Conservation (phyloP, 495 filamentous ascomycete species). For the Neurospora sublineolata region DNA sequence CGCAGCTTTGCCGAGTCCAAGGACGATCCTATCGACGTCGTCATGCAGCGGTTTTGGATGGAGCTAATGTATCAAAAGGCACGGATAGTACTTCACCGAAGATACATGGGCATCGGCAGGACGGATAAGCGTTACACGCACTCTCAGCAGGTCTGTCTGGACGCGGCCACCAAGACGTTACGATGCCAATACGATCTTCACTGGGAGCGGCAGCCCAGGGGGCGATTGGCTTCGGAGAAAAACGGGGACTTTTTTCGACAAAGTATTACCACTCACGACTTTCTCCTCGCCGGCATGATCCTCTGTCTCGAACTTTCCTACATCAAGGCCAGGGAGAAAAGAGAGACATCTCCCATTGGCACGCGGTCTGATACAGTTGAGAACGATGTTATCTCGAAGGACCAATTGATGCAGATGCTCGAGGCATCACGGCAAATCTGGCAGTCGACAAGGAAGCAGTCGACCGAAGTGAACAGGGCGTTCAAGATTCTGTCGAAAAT, state of each 20-base stretch:
- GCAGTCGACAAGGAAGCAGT: conserved; percentile 9
- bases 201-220: conserved; percentile 22
- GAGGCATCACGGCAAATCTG: conserved; percentile 16
- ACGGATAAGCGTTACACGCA: conserved; percentile 22
- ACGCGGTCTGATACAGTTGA: not conserved
- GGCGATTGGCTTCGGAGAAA: conserved; percentile 14
- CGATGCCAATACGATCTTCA: conserved; percentile 27
- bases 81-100: conserved; percentile 22
- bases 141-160: conserved; percentile 24
- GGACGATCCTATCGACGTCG: conserved; percentile 17
- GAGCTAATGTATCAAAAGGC: conserved; percentile 22
- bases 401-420: conserved; percentile 16
- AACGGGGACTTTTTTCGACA: conserved; percentile 19
- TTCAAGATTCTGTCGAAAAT: conserved; percentile 20
- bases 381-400: conserved; percentile 10
- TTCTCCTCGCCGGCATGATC: conserved; percentile 29
- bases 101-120: conserved; percentile 19
- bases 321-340: conserved; percentile 10
- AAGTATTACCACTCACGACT: conserved; percentile 24
- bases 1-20: conserved; percentile 12
- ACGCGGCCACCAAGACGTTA: conserved; percentile 24
- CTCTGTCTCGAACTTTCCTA: conserved; percentile 26
- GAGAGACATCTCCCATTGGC: not conserved
- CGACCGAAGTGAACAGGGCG: conserved; percentile 14
- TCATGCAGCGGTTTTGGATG: conserved; percentile 25